Evolutionary conservation across 306 rosid species (phyloP).

Genomic region (Cicer judaicum): DNA sequence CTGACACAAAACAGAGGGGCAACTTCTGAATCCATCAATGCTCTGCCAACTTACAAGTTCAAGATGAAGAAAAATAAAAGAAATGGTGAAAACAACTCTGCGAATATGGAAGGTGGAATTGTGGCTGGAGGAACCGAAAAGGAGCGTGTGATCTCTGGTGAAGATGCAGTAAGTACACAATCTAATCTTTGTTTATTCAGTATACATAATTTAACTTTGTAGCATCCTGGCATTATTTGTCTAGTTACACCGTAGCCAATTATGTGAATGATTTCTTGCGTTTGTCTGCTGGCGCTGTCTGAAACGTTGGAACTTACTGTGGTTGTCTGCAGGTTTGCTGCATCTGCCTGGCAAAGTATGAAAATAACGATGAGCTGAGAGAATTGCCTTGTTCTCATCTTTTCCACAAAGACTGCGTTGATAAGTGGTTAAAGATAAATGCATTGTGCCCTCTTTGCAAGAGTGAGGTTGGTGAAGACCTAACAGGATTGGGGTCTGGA

Average conservation of each 20-base stretch:
- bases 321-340: conserved; percentile 78
- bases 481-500: conserved; percentile 48
- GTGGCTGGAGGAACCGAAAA: conserved; percentile 94
- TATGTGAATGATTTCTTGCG: background rate
- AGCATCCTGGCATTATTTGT: conserved; percentile 15
- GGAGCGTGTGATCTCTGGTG: conserved; percentile 85
- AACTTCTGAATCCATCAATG: conserved; percentile 82
- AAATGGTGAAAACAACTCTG: conserved; percentile 57
- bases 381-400: conserved; percentile 93
- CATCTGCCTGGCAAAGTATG: conserved; percentile 89
- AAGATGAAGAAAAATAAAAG: conserved; percentile 77
- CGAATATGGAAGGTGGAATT: conserved; percentile 73
- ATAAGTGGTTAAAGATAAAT: conserved; percentile 95
- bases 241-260: background rate
- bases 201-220: conserved; percentile 21
- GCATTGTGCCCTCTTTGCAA: conserved; percentile 94
- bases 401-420: conserved; percentile 93
- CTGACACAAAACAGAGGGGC: conserved; percentile 85
- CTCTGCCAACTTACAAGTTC: conserved; percentile 90
- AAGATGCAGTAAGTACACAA: conserved; percentile 81
- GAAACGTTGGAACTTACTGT: conserved; percentile 29
- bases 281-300: conserved; percentile 30
- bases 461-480: conserved; percentile 69
- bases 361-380: conserved; percentile 84
- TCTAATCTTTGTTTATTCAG: conserved; percentile 38